Base-by-base conservation (phyloP, 2,329 filamentous ascomycete genomes). In the Phialophora tarda region DNA sequence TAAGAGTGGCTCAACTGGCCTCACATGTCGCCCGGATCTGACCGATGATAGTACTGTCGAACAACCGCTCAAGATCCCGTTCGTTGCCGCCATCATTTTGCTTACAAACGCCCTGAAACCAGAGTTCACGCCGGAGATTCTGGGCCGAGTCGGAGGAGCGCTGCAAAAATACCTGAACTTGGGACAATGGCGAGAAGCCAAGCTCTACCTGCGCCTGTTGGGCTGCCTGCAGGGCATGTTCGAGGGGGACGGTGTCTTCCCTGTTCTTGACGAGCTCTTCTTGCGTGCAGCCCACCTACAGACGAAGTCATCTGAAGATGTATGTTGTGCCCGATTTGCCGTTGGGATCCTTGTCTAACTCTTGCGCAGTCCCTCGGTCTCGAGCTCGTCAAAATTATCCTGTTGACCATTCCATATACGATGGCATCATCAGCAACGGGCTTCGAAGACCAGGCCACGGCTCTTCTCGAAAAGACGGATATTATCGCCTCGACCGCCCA, bases 21-120 rank as follows among this genome's bases (percentile, higher is more conserved):
- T 21, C 24, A 55, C 23, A 4, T 54, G 48, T 62, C 17, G 12
- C n/a, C 53, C 44, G 41, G 23, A 47, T 54, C 62, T 66, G 44
- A 70, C 48, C 14, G 60, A 32, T 2, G 34, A 55, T 66, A 88
- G 85, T 71, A 85, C 91, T 51, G 77, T 92, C 41, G 95, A 99
- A 80, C 95, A 99, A 80, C 95, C 95, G 0, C 89, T 99, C 78
- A 98, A 98, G 83, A 96, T 93, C n/a, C 94, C 95, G 0, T 98
- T 97, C 76, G 85, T 96, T 44, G 93, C 93, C 10, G 92, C 91
- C 23, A 89, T 94, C 14, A 85, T 96, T 51, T 84, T 97, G 65
- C 86, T 92, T 64, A 86, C 89, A 71, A 97, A 98, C 80, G 86
- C 87, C 28, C 81, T 91, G 73, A 92, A 92, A 75, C 84, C 90